A percentile compares a stretch with the other conserved stretches of the same genome.
Evolutionary conservation across 345 rosid species (phyloP).

Genomic region (Salix udensis): DNA sequence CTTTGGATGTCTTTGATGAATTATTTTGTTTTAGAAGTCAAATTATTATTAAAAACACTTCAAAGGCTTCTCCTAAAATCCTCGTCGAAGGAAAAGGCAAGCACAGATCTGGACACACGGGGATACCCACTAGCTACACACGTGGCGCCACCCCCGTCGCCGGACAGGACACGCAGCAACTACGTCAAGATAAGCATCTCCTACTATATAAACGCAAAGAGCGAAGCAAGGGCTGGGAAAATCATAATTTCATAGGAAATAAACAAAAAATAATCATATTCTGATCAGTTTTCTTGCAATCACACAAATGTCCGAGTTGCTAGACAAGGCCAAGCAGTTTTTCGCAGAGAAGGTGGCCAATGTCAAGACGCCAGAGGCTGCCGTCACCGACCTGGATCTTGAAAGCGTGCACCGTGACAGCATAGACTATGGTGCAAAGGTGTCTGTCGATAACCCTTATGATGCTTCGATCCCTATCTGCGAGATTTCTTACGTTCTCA

Average conservation of each 20-base stretch:
- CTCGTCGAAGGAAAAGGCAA: not conserved
- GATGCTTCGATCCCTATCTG: conserved; percentile 66
- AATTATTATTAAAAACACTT: not conserved
- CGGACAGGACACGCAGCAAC: not conserved
- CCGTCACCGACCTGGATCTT: conserved; percentile 55
- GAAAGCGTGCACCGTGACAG: conserved; percentile 46
- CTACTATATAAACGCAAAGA: not conserved
- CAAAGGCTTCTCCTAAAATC: too few species aligned
- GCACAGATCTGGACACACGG: conserved; percentile 10
- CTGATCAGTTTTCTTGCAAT: too few species aligned
- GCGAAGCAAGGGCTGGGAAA: not conserved
- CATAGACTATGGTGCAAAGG: conserved; percentile 59
- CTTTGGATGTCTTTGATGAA: not conserved
- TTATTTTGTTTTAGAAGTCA: not conserved
- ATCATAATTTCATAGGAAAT: not conserved
- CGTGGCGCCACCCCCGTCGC: not conserved
- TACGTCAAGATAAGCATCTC: not conserved
- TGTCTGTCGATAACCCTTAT: conserved; percentile 74
- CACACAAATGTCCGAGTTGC: conserved; percentile 3
- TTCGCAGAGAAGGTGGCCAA: conserved; percentile 65
- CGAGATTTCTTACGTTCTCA: conserved; percentile 70
- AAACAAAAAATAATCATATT: not conserved
- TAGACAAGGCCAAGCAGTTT: conserved; percentile 61
- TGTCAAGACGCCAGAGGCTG: conserved; percentile 71
- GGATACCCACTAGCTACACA: not conserved